These are phyloP conservation scores for Naganishia kalamii DNA, from an alignment of 768 basidiomycete genomes.

Conservation along the genomic window DNA sequence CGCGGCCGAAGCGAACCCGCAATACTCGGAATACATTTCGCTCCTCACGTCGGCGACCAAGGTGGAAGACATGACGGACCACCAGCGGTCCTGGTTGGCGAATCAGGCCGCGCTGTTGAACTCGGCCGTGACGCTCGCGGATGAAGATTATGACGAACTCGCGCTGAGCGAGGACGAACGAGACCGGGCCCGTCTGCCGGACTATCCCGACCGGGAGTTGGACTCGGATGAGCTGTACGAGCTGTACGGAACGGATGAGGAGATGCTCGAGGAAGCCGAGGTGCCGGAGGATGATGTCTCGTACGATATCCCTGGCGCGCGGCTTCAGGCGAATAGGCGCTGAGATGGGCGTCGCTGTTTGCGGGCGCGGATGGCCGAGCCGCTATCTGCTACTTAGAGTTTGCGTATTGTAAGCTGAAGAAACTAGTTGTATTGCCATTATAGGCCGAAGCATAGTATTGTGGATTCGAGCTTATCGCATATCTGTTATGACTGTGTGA, in stretches of 20 bases:
- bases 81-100: slow-evolving; percentile 3
- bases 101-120: slow-evolving; percentile 10
- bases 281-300: neutral
- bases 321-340: neutral
- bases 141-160: neutral
- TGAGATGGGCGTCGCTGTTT: neutral
- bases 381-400: too few relatives aligned
- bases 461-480: too few relatives aligned
- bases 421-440: neutral
- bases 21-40: slow-evolving; percentile 11
- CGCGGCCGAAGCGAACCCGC: neutral
- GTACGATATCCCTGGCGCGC: slow-evolving; percentile 2
- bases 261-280: neutral
- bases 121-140: neutral
- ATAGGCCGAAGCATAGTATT: neutral
- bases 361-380: too few relatives aligned
- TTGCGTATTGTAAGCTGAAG: neutral
- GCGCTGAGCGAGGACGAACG: neutral
- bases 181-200: neutral
- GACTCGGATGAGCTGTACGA: slow-evolving; percentile 1
- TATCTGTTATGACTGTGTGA: too few relatives aligned
- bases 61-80: slow-evolving; percentile 4
- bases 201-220: neutral
- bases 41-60: neutral
- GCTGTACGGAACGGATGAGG: neutral